phyloP scores from a whole-genome alignment of 192 early-diverging fungal genomes.

The Backusella liffmaniae region DNA sequence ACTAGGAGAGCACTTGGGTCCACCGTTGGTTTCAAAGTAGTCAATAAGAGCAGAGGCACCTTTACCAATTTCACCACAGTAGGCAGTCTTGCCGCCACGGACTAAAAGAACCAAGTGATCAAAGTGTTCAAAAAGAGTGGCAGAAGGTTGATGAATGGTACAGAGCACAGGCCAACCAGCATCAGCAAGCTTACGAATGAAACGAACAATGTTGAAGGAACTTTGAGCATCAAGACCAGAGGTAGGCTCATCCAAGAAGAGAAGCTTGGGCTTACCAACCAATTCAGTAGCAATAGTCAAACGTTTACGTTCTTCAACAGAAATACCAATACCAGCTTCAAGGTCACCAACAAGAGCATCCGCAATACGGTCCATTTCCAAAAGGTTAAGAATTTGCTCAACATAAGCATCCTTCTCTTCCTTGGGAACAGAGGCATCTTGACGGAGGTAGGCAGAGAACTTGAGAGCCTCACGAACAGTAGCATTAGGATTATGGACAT shows the following conservation, averaged over 20 bases:
- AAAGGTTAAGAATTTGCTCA: slow-evolving; percentile 47
- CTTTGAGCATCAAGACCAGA: slow-evolving; percentile 79
- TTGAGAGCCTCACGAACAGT: slow-evolving; percentile 90
- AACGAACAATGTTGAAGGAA: slow-evolving; percentile 73
- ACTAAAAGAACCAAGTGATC: slow-evolving; percentile 79
- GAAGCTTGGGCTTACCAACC: slow-evolving; percentile 72
- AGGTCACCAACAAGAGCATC: slow-evolving; percentile 53
- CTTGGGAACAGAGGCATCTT: slow-evolving; percentile 51
- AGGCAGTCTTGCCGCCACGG: slow-evolving; percentile 77
- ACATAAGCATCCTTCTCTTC: slow-evolving; percentile 55
- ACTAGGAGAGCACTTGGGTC: slow-evolving; percentile 54
- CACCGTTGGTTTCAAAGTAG: slow-evolving; percentile 77
- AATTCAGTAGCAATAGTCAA: slow-evolving; percentile 84
- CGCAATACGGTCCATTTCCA: slow-evolving; percentile 61
- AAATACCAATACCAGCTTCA: slow-evolving; percentile 63
- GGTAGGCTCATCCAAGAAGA: slow-evolving; percentile 77
- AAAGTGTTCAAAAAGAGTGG: slow-evolving; percentile 81
- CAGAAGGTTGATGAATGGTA: slow-evolving; percentile 86
- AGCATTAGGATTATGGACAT: slow-evolving; percentile 78
- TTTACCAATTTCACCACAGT: slow-evolving; percentile 76
- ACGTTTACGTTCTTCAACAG: slow-evolving; percentile 80
- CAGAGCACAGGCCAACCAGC: slow-evolving; percentile 71
- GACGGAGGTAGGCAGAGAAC: slow-evolving; percentile 74
- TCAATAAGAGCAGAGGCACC: slow-evolving; percentile 60
- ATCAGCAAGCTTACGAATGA: slow-evolving; percentile 66